Percentiles rank a stretch among this genome's conserved stretches.
Conservation (phyloP, 129 eudicot species). For the Saposhnikovia divaricata region DNA sequence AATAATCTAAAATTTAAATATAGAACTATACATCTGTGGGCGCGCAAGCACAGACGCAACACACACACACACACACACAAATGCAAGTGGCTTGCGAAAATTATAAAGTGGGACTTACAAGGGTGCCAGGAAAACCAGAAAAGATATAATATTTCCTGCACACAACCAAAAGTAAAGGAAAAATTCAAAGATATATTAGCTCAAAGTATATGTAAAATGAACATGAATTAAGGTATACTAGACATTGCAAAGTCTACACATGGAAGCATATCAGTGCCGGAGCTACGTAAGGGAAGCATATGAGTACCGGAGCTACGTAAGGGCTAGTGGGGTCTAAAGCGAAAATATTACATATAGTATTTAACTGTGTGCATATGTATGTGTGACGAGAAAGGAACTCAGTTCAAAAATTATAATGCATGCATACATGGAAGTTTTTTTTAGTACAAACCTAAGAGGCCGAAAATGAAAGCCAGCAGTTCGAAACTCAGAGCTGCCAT, state of each 20-base stretch:
- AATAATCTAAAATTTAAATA: neutral
- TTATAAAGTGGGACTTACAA: constrained; percentile 27
- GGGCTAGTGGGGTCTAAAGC: too few relatives aligned
- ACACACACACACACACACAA: neutral
- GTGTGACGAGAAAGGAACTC: neutral
- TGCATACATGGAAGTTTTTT: neutral
- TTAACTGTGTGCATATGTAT: neutral
- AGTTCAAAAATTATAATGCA: neutral
- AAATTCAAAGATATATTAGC: neutral
- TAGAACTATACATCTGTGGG: neutral
- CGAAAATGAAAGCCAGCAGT: constrained; percentile 34
- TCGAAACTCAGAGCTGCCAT: constrained; percentile 26
- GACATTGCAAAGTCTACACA: neutral
- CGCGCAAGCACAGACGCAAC: too few relatives aligned
- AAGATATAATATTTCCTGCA: constrained; percentile 47
- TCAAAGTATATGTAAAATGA: neutral
- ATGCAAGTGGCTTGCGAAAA: neutral
- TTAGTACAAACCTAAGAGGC: constrained; percentile 36
- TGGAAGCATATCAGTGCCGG: neutral
- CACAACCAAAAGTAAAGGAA: neutral
- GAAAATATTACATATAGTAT: too few relatives aligned
- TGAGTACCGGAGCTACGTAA: too few relatives aligned
- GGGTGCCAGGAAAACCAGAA: constrained; percentile 46
- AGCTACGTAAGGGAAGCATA: neutral
- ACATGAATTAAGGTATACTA: neutral